Conservation (phyloP, 306 rosid genomes). For the Pyrus pyrifolia region DNA sequence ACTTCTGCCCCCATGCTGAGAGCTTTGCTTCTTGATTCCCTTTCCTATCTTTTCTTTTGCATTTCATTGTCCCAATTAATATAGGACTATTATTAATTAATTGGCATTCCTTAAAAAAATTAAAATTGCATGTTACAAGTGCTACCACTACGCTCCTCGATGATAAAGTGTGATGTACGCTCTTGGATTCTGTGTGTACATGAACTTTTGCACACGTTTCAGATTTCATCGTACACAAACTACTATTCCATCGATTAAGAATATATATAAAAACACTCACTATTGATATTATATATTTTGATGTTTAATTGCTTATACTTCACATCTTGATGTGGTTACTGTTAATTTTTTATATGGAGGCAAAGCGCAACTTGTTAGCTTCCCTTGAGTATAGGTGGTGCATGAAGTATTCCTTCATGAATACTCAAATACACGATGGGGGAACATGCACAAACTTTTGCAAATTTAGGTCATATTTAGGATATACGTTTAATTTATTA, state of each 20-base stretch:
- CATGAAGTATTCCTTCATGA: background rate
- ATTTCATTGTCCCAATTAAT: background rate
- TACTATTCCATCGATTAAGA: background rate
- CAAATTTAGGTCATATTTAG: background rate
- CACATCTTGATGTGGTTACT: conserved; percentile 9
- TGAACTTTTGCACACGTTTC: background rate
- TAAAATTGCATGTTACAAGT: background rate
- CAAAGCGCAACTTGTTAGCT: background rate
- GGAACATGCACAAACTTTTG: background rate
- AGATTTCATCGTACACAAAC: background rate
- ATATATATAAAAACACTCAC: background rate
- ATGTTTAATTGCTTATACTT: background rate
- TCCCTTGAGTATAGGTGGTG: background rate
- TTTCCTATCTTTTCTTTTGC: conserved; percentile 12
- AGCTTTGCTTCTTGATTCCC: conserved; percentile 5
- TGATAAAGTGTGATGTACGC: conserved; percentile 2
- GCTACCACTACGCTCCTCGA: background rate
- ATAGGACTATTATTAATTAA: too few species aligned
- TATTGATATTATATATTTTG: background rate
- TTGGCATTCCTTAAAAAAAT: background rate
- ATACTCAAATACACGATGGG: too few species aligned
- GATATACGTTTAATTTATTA: too few species aligned
- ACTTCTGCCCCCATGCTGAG: conserved; percentile 35
- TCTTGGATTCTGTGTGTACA: background rate
- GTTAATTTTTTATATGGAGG: background rate